Conservation (phyloP, 768 basidiomycete genomes). For the Floccularia luteovirens region DNA sequence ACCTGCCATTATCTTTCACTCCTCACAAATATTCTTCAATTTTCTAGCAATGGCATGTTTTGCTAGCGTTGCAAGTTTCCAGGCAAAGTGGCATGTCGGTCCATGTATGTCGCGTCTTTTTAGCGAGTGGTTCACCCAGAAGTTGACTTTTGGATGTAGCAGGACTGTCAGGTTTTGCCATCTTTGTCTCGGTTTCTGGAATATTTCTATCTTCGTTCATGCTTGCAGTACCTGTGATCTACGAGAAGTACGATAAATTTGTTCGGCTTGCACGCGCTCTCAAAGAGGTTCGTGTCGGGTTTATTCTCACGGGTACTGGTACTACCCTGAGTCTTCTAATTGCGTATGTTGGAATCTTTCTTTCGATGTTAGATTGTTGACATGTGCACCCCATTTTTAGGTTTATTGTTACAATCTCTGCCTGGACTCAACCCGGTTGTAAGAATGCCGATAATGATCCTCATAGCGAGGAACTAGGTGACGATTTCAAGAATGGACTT, state of each 20-base stretch:
- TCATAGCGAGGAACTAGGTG: slow-evolving; percentile 52
- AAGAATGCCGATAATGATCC: slow-evolving; percentile 82
- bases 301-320: slow-evolving; percentile 76
- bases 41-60: slow-evolving; percentile 91
- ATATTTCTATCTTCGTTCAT: slow-evolving; percentile 72
- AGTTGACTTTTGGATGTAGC: too few relatives aligned
- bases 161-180: slow-evolving; percentile 77
- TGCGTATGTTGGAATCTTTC: slow-evolving; percentile 43
- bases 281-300: slow-evolving; percentile 74
- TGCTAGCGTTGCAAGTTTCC: slow-evolving; percentile 83
- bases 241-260: slow-evolving; percentile 82
- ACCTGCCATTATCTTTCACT: slow-evolving; percentile 69
- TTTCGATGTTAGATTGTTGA: slow-evolving; percentile 4
- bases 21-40: slow-evolving; percentile 84
- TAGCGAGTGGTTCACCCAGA: too few relatives aligned
- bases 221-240: slow-evolving; percentile 69
- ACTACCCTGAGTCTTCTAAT: slow-evolving; percentile 62
- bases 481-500: slow-evolving; percentile 60
- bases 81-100: slow-evolving; percentile 76
- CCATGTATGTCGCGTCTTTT: slow-evolving; percentile 57
- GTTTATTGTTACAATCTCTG: slow-evolving; percentile 72
- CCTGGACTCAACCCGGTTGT: slow-evolving; percentile 87
- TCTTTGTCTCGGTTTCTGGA: slow-evolving; percentile 70
- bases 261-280: slow-evolving; percentile 72
- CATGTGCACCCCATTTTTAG: slow-evolving; percentile 23